Percentiles rank a stretch among this genome's conserved stretches.
phyloP scores from a whole-genome alignment of 1,284 basidiomycete species.

The Trametes hirsuta region DNA sequence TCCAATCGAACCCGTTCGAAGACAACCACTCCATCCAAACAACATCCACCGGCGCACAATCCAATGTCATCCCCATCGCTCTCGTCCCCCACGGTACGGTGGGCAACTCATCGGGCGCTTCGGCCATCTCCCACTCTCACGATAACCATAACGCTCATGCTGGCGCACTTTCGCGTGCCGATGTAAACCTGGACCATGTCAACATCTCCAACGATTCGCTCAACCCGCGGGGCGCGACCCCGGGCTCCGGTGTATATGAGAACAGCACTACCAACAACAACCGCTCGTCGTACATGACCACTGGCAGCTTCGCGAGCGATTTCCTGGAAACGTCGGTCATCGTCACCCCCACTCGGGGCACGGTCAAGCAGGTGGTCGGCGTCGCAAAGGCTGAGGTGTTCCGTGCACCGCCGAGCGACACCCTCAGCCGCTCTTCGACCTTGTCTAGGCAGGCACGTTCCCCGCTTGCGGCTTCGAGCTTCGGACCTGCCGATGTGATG shows the following conservation, averaged over 20 bases:
- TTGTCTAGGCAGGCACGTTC: constrained; percentile 49
- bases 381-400: constrained; percentile 80
- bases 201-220: constrained; percentile 60
- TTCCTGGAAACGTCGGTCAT: constrained; percentile 82
- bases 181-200: constrained; percentile 49
- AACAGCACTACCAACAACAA: constrained; percentile 44
- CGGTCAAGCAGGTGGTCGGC: constrained; percentile 72
- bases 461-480: constrained; percentile 71
- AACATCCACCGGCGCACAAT: constrained; percentile 67
- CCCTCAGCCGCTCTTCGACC: constrained; percentile 34
- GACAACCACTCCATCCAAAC: constrained; percentile 80
- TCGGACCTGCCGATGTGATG: constrained; percentile 68
- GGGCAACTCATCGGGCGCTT: constrained; percentile 31
- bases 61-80: constrained; percentile 85
- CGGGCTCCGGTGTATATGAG: constrained; percentile 48
- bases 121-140: constrained; percentile 37
- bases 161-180: constrained; percentile 7
- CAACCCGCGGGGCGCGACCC: constrained; percentile 36
- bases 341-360: constrained; percentile 65
- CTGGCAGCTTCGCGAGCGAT: constrained; percentile 74
- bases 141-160: constrained; percentile 26
- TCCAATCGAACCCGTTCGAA: constrained; percentile 69
- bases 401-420: constrained; percentile 51
- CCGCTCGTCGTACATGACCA: constrained; percentile 72
- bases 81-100: constrained; percentile 66